Percentiles rank a stretch among this genome's conserved stretches.
phyloP scores from a whole-genome alignment of 768 basidiomycete species.

The Hemileccinum impolitum region DNA sequence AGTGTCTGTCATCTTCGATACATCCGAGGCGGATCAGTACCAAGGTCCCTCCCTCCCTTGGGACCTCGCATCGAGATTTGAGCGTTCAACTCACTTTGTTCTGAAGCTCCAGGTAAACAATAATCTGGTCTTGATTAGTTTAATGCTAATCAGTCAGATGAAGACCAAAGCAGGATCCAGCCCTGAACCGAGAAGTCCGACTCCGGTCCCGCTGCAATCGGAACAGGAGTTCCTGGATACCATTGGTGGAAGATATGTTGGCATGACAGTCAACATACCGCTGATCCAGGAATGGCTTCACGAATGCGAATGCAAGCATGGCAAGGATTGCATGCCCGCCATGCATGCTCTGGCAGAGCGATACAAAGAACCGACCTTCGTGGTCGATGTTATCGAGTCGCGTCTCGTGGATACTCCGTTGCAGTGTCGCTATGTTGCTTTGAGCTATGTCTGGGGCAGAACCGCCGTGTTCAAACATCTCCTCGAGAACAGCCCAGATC shows the following conservation, averaged over 20 bases:
- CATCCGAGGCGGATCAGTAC: not conserved
- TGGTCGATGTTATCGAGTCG: conserved; percentile 14
- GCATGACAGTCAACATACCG: not conserved
- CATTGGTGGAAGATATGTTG: conserved; percentile 10
- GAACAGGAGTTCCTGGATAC: conserved; percentile 2
- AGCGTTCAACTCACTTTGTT: not conserved
- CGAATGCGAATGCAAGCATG: conserved; percentile 12
- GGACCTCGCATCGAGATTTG: not conserved
- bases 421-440: conserved; percentile 20
- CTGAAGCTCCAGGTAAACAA: conserved; percentile 8
- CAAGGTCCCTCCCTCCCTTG: conserved; percentile 8
- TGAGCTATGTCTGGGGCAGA: conserved; percentile 24
- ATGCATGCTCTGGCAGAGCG: not conserved
- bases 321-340: conserved; percentile 3
- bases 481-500: not conserved
- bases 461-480: conserved; percentile 10
- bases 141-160: not conserved
- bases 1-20: conserved; percentile 1
- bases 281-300: conserved; percentile 16
- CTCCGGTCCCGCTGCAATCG: not conserved
- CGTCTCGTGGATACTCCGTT: conserved; percentile 18
- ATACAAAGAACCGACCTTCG: conserved; percentile 8
- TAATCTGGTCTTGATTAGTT: not conserved
- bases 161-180: conserved; percentile 5
- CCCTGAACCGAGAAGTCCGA: not conserved